phyloP scores from a whole-genome alignment of 352 stramenopile genomes.

The Phytophthora gonapodyides region DNA sequence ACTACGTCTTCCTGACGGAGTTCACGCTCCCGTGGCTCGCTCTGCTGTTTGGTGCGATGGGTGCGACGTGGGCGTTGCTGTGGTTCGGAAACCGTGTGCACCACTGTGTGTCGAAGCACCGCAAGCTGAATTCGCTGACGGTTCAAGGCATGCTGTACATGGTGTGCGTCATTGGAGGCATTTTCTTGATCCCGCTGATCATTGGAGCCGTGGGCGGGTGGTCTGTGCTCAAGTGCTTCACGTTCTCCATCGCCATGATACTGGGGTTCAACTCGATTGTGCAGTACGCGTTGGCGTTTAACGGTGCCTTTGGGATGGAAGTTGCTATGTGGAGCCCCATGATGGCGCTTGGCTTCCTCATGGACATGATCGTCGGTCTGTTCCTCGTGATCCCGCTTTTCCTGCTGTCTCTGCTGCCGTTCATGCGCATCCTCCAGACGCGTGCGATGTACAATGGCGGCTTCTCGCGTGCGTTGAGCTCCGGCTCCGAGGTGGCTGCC shows the following conservation, averaged over 20 bases:
- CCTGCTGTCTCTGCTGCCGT: constrained; percentile 75
- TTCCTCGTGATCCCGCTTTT: constrained; percentile 81
- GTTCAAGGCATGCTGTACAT: constrained; percentile 79
- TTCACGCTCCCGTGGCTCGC: constrained; percentile 56
- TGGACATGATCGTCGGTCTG: constrained; percentile 83
- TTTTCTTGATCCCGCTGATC: constrained; percentile 58
- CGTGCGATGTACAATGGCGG: constrained; percentile 89
- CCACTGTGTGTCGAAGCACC: constrained; percentile 57
- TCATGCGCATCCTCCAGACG: constrained; percentile 87
- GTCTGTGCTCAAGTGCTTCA: constrained; percentile 68
- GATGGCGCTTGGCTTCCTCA: constrained; percentile 79
- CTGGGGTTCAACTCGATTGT: constrained; percentile 74
- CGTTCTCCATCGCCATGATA: constrained; percentile 68
- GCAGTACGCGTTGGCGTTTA: constrained; percentile 71
- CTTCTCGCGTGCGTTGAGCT: constrained; percentile 78
- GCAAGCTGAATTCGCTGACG: constrained; percentile 60
- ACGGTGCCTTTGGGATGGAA: constrained; percentile 64
- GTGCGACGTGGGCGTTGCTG: constrained; percentile 52
- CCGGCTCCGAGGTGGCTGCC: constrained; percentile 80
- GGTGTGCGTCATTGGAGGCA: constrained; percentile 61
- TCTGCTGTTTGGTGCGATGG: constrained; percentile 57
- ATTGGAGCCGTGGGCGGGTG: constrained; percentile 61
- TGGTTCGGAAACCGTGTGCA: constrained; percentile 57
- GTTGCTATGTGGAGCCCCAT: constrained; percentile 75
- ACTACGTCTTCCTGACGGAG: constrained; percentile 81